A percentile compares a stretch with the other conserved stretches of the same genome.
Evolutionary conservation across 1,139 yeast genomes (phyloP).

Genomic region (Saccharomyces hybrid): DNA sequence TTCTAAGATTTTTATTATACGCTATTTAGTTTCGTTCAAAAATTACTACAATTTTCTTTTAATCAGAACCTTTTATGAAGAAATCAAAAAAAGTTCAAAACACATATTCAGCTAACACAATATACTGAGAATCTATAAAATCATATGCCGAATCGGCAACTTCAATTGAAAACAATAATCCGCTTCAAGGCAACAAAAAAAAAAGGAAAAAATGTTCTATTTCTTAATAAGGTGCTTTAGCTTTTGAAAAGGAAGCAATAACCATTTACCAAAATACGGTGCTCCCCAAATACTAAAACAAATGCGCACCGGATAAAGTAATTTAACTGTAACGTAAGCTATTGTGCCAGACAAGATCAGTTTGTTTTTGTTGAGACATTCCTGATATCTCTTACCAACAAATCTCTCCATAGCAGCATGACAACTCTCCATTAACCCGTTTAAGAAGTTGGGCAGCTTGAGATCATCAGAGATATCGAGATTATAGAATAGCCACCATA

Average conservation of each 20-base stretch:
- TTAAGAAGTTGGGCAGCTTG: conserved; percentile 18
- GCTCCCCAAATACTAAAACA: conserved; percentile 31
- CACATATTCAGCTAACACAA: neutral
- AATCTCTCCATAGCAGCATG: conserved; percentile 26
- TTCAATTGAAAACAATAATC: neutral
- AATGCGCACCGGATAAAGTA: conserved; percentile 29
- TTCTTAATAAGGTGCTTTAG: conserved; percentile 4
- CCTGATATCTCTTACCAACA: conserved; percentile 22
- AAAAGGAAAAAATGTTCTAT: neutral
- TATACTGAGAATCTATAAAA: neutral
- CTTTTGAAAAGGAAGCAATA: conserved; percentile 19
- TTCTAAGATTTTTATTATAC: neutral
- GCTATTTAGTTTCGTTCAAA: neutral
- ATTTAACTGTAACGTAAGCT: conserved; percentile 72
- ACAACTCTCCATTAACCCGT: conserved; percentile 18
- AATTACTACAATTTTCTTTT: neutral
- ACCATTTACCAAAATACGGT: conserved; percentile 25
- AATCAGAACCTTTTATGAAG: neutral
- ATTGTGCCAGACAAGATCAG: conserved; percentile 78
- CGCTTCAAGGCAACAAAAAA: neutral
- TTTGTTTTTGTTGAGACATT: conserved; percentile 21
- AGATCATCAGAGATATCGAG: conserved; percentile 37
- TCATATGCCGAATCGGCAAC: conserved; percentile 1
- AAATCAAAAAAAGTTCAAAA: neutral
- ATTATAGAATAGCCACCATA: conserved; percentile 70